A percentile compares a stretch with the other conserved stretches of the same genome.
Evolutionary conservation across 2,329 filamentous ascomycete species (phyloP).

Genomic region (Ilyonectria mors-panacis): DNA sequence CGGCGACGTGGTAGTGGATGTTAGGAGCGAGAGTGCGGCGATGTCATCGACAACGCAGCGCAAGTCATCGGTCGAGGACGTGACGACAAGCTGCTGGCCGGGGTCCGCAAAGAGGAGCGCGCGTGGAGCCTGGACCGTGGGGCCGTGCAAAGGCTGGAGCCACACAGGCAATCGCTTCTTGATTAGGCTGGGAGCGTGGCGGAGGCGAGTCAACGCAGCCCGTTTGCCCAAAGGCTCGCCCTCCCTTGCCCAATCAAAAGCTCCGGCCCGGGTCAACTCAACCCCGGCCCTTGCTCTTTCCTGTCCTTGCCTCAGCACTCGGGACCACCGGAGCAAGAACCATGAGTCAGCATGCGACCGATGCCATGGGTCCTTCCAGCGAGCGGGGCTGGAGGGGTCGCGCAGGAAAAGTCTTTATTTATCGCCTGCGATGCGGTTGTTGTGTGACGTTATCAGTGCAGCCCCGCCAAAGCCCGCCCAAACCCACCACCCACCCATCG

Average conservation of each 20-base stretch:
- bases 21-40: slow-evolving; percentile 10
- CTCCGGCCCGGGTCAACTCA: slow-evolving; percentile 2
- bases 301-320: not conserved
- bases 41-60: slow-evolving; percentile 26
- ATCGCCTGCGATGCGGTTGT: slow-evolving; percentile 31
- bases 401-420: slow-evolving; percentile 43
- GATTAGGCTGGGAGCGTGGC: not conserved
- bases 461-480: slow-evolving; percentile 46
- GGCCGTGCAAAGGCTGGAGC: slow-evolving; percentile 3
- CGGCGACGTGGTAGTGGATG: not conserved
- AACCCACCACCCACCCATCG: slow-evolving; percentile 38
- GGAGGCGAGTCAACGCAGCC: not conserved
- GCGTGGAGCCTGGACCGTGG: slow-evolving; percentile 23
- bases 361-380: slow-evolving; percentile 1
- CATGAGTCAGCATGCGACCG: not conserved
- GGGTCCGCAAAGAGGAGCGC: slow-evolving; percentile 21
- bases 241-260: not conserved
- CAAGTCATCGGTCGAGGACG: slow-evolving; percentile 31
- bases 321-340: not conserved
- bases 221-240: not conserved
- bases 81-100: slow-evolving; percentile 31
- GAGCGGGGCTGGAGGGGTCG: slow-evolving; percentile 36
- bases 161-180: not conserved
- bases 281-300: not conserved
- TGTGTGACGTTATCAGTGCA: slow-evolving; percentile 49